Base-by-base conservation (phyloP, 2,329 filamentous ascomycete species). In the Phialophora expanda region DNA sequence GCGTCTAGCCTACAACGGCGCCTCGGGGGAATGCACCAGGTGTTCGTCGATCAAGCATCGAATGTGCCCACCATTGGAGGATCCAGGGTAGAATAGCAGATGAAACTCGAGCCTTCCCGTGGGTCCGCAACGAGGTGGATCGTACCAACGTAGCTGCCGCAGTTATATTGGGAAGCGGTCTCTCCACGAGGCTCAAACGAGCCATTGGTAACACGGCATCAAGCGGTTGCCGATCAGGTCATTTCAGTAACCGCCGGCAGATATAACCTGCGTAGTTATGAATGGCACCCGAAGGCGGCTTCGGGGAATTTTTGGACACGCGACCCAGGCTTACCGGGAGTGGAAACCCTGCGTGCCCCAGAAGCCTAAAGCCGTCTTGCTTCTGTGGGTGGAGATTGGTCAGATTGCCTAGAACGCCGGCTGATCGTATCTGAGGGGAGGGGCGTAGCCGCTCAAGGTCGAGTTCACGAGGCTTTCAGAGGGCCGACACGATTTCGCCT, bases 201-300 rank as follows among this genome's bases (percentile, higher is more conserved):
- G 34, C 67, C 67, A 69, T 53, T 69, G 20, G 41, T 20, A 44
- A 17, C 54, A 61, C 28, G 28, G 9, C 14, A n/a, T 46, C n/a
- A 22, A 50, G 67, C 65, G 62, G 65, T 57, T 69, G 65, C 65
- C 61, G 58, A 65, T 59, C 34, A 65, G 58, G 56, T 62, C 62
- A 67, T 67, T 50, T 67, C 59, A 64, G 50, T 69, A 69, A 60
- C 67, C 67, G 67, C 67, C 58, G 62, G 57, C 38, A 58, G 65
- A 48, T 60, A 66, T 51, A 56, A 65, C 59, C 24, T 55, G 38
- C 34, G 30, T n/a, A 17, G 56, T 55, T 56, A 50, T 44, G 53
- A 30, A 56, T 28, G 30, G 55, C 55, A 46, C 17, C 14, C 34
- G n/a, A 66, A n/a, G 28, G 53, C 32, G 51, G 54, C 57, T 61